These are phyloP conservation scores for Cryptosporidium parvum DNA, from an alignment of 169 alveolate genomes.

Conservation along the genomic window DNA sequence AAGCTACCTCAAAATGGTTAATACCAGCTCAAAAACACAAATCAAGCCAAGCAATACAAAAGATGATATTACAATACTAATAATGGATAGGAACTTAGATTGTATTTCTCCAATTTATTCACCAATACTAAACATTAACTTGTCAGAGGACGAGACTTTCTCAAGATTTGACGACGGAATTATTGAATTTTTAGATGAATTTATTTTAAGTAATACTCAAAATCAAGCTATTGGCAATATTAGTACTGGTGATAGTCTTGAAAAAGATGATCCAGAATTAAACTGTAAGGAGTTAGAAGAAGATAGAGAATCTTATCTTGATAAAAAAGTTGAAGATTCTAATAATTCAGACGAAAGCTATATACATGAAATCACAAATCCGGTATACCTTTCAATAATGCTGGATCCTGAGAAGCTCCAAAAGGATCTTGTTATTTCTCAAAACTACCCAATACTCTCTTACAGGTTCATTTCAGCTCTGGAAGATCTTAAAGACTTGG, in stretches of 20 bases:
- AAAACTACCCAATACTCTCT: slow-evolving; percentile 51
- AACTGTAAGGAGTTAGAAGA: not conserved
- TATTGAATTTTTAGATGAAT: slow-evolving; percentile 39
- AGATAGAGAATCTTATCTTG: not conserved
- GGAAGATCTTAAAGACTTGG: slow-evolving; percentile 23
- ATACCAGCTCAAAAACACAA: not conserved
- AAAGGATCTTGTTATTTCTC: slow-evolving; percentile 52
- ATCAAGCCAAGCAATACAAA: not conserved
- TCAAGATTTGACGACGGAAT: slow-evolving; percentile 30
- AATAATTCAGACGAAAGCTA: not conserved
- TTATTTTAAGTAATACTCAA: not conserved
- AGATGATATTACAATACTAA: slow-evolving; percentile 1
- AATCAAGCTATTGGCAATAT: not conserved
- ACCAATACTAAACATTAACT: slow-evolving; percentile 19
- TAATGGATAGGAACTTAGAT: slow-evolving; percentile 60
- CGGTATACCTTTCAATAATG: slow-evolving; percentile 29
- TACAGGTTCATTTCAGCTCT: slow-evolving; percentile 30
- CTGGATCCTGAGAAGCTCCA: slow-evolving; percentile 67
- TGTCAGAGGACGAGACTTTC: slow-evolving; percentile 2
- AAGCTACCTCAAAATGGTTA: slow-evolving; percentile 3
- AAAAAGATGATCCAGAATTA: not conserved
- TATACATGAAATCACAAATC: slow-evolving; percentile 35
- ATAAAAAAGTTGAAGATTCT: not conserved
- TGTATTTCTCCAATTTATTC: slow-evolving; percentile 48
- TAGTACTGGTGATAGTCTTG: not conserved